These are phyloP conservation scores for Schwanniomyces pseudopolymorphus DNA, from an alignment of 805 yeast genomes.

Conservation along the genomic window DNA sequence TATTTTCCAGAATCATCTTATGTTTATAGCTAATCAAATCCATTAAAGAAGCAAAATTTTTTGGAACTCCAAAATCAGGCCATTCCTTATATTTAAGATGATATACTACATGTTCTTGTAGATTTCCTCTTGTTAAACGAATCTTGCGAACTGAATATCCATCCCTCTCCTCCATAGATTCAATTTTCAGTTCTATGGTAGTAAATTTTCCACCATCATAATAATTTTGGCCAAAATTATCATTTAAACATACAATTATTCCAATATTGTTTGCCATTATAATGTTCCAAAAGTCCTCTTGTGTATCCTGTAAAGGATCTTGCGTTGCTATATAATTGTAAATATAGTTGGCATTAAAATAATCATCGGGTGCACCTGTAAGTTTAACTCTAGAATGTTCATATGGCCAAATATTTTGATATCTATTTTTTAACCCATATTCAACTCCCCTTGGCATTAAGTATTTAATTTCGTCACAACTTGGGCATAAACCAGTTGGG, in stretches of 20 bases:
- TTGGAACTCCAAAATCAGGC: conserved; percentile 50
- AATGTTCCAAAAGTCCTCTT: conserved; percentile 45
- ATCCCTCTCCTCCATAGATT: conserved; percentile 7
- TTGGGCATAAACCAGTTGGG: conserved; percentile 42
- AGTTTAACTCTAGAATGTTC: conserved; percentile 47
- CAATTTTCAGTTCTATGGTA: conserved; percentile 12
- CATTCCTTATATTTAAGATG: conserved; percentile 44
- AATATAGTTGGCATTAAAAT: conserved; percentile 47
- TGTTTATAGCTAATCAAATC: conserved; percentile 34
- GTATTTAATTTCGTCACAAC: conserved; percentile 40
- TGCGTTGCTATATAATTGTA: conserved; percentile 47
- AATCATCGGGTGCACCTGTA: conserved; percentile 32
- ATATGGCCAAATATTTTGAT: conserved; percentile 49
- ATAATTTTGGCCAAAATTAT: conserved; percentile 20
- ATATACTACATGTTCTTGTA: conserved; percentile 18
- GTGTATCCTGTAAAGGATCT: conserved; percentile 41
- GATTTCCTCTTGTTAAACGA: conserved; percentile 9
- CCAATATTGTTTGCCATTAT: conserved; percentile 33
- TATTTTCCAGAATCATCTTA: conserved; percentile 14
- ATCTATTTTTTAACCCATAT: conserved; percentile 44
- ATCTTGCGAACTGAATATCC: conserved; percentile 17
- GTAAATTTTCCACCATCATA: conserved; percentile 18
- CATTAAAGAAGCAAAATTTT: conserved; percentile 27
- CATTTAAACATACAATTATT: conserved; percentile 37
- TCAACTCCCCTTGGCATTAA: conserved; percentile 45